Evolutionary conservation across 2,329 filamentous ascomycete genomes (phyloP).

Genomic region (Neocucurbitaria cava): DNA sequence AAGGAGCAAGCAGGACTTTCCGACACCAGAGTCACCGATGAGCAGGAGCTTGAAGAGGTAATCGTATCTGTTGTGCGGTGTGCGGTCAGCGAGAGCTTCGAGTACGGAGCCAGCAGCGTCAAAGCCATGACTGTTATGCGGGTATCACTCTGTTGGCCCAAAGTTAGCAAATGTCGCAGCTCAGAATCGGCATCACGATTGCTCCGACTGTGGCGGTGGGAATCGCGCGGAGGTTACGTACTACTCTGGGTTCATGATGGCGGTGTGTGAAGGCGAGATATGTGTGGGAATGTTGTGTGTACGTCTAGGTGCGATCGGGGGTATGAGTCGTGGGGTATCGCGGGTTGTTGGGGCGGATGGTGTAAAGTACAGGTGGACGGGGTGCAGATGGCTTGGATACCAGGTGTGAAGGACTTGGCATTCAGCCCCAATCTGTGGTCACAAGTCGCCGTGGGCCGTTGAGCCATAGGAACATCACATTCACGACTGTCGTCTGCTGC

Average conservation of each 20-base stretch:
- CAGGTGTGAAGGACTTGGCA: conserved; percentile 28
- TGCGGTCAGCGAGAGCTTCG: conserved; percentile 29
- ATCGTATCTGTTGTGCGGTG: conserved; percentile 79
- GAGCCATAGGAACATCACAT: conserved; percentile 29
- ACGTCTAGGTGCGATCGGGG: conserved; percentile 15
- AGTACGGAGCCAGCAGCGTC: conserved; percentile 6
- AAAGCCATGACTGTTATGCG: conserved; percentile 5
- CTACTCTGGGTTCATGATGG: conserved; percentile 92
- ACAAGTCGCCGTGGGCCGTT: conserved; percentile 29
- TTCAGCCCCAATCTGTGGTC: conserved; percentile 27
- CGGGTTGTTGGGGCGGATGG: conserved; percentile 32
- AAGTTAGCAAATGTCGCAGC: conserved; percentile 32
- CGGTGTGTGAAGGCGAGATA: conserved; percentile 22
- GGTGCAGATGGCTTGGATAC: conserved; percentile 23
- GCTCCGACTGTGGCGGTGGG: conserved; percentile 38
- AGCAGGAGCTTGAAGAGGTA: conserved; percentile 99
- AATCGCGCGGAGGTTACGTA: conserved; percentile 61
- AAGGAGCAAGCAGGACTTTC: conserved; percentile 98
- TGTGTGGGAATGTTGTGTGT: conserved; percentile 16
- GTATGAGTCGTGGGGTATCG: conserved; percentile 31
- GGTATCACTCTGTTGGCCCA: conserved; percentile 31
- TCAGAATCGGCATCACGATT: conserved; percentile 12
- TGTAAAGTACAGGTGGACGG: conserved; percentile 25
- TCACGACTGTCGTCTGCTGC: conserved; percentile 22
- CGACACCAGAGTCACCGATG: conserved; percentile 99